phyloP scores from a whole-genome alignment of 768 basidiomycete species.

The Hemileccinum rubropunctum region DNA sequence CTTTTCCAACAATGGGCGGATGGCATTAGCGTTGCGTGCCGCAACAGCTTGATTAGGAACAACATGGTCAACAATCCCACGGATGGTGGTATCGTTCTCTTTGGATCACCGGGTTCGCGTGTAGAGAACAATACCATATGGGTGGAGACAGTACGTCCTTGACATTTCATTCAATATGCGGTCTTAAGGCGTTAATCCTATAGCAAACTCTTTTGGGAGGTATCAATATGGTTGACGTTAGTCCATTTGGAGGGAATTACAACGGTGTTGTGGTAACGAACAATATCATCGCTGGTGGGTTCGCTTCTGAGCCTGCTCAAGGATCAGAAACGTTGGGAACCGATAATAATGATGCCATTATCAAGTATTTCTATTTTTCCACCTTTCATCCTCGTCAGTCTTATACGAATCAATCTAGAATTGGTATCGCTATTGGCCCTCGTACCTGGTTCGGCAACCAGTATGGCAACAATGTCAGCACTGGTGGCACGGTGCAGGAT shows the following conservation, averaged over 20 bases:
- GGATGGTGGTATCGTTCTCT: constrained; percentile 78
- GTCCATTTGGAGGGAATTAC: constrained; percentile 67
- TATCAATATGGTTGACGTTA: constrained; percentile 75
- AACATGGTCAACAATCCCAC: constrained; percentile 73
- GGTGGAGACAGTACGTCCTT: constrained; percentile 54
- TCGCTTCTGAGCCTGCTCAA: constrained; percentile 47
- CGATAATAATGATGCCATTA: constrained; percentile 58
- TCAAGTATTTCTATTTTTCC: constrained; percentile 53
- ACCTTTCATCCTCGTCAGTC: not conserved
- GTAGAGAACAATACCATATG: constrained; percentile 78
- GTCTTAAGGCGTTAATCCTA: not conserved
- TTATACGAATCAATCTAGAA: constrained; percentile 40
- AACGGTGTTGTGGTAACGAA: constrained; percentile 61
- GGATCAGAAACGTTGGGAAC: constrained; percentile 46
- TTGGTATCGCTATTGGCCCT: constrained; percentile 80
- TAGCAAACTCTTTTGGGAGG: constrained; percentile 72
- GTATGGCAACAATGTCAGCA: constrained; percentile 53
- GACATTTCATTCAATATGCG: not conserved
- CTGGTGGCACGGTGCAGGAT: constrained; percentile 50
- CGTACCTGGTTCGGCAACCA: constrained; percentile 68
- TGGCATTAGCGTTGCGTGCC: constrained; percentile 74
- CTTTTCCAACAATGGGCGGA: constrained; percentile 75
- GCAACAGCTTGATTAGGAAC: constrained; percentile 56
- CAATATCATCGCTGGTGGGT: constrained; percentile 68
- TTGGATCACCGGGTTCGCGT: constrained; percentile 69